Base-by-base conservation (phyloP, 768 basidiomycete genomes). In the Heimioporus sp. region DNA sequence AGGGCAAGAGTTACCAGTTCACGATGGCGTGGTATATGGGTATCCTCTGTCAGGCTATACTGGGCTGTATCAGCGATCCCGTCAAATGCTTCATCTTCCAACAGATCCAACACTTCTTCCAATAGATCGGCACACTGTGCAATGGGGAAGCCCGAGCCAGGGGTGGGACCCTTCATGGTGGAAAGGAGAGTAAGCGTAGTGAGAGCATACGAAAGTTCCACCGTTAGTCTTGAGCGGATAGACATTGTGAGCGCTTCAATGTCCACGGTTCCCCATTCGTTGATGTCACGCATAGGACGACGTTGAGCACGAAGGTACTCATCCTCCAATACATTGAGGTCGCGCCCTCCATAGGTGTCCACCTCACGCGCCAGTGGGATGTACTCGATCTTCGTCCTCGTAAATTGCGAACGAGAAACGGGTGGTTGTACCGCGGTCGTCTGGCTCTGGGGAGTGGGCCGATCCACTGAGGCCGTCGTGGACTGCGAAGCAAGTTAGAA, bases 191-290 rank as follows among this genome's bases (percentile, higher is more conserved):
- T 86, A 58, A 98, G 76, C 5, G 91, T 90, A 19, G 93, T 92
- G 58, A 99, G 72, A 5, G 90, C 92, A 65, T 94, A 98, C 4
- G 93, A 87, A 48, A 95, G 73, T 68, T 99, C 96, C 42, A 82
- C 77, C 10, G 85, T 79, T 38, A 98, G 72, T 34, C 95, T 79
- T 34, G 90, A 96, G 31, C 94, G 87, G 37, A 99, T 73, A 30
- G 90, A 90, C 87, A 99, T 86, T n/a, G 85, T 86, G 45, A 99
- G 77, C n/a, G 85, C 85, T 63, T 97, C 94, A 52, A 98, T 85
- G 61, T 98, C 95, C 45, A 96, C 82, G 9, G 76, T 78, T 19
- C 92, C 93, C 84, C 94, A 92, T 48, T 95, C 92, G 64, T 86
- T 84, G 56, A 91, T 79, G 46, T 86, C 82, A 51, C 88, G 79